A percentile compares a stretch with the other conserved stretches of the same genome.
Conservation (phyloP, 768 basidiomycete genomes). For the Gymnopilus junonius region DNA sequence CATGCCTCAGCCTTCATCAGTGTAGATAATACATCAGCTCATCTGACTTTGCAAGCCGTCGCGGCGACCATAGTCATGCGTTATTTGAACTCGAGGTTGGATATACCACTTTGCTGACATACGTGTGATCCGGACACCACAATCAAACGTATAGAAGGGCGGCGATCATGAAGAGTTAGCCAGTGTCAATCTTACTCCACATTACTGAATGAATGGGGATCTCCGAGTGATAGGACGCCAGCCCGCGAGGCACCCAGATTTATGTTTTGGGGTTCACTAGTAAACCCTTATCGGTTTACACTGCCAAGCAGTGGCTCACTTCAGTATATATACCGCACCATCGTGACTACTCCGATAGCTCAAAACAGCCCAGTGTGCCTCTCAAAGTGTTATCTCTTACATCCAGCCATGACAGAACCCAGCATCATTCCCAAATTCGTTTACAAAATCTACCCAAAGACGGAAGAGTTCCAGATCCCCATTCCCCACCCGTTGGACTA, state of each 20-base stretch:
- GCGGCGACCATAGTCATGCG: too few species aligned
- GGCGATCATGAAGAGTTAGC: too few species aligned
- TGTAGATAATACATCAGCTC: too few species aligned
- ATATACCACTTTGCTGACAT: too few species aligned
- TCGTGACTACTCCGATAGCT: not conserved
- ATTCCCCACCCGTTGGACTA: not conserved
- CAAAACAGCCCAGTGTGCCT: not conserved
- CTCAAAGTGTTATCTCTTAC: not conserved
- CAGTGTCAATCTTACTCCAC: too few species aligned
- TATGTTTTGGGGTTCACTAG: not conserved
- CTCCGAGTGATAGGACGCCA: too few species aligned
- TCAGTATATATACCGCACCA: not conserved
- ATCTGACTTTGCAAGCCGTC: not conserved
- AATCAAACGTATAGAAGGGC: too few species aligned
- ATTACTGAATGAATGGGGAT: too few species aligned
- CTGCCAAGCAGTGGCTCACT: not conserved
- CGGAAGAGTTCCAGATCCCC: not conserved
- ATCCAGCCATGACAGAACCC: not conserved
- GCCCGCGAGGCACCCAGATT: too few species aligned
- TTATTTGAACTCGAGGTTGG: too few species aligned
- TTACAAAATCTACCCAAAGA: not conserved
- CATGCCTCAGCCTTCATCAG: too few species aligned
- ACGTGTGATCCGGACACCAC: too few species aligned
- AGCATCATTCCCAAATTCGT: not conserved
- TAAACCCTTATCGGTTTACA: not conserved